Percentiles rank a stretch among this genome's conserved stretches.
These are phyloP conservation scores for Cyberlindnera euphorbiiphila DNA, from an alignment of 805 yeast species.

Conservation along the genomic window DNA sequence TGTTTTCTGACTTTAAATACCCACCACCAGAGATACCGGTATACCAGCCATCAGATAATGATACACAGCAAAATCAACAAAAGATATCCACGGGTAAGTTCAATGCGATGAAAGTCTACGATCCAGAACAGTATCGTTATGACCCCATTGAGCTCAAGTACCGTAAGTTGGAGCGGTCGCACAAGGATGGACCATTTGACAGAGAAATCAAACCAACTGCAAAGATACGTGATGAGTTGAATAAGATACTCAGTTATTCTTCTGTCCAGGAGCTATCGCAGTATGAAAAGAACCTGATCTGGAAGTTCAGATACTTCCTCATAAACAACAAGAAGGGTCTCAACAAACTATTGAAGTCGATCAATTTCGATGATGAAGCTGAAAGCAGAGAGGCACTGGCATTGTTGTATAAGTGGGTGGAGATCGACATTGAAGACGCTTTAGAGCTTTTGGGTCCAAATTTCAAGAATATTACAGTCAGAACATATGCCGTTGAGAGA, in stretches of 20 bases:
- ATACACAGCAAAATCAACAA: constrained; percentile 20
- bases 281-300: constrained; percentile 78
- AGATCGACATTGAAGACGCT: constrained; percentile 79
- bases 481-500: constrained; percentile 86
- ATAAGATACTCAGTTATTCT: constrained; percentile 66
- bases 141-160: constrained; percentile 90
- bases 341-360: constrained; percentile 81
- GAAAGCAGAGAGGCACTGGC: constrained; percentile 80
- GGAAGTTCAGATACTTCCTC: constrained; percentile 86
- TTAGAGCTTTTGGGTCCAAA: constrained; percentile 79
- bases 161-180: constrained; percentile 78
- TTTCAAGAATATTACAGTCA: constrained; percentile 66
- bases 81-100: constrained; percentile 31
- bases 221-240: constrained; percentile 68
- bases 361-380: constrained; percentile 80
- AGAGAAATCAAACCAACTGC: constrained; percentile 87
- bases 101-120: constrained; percentile 45
- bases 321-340: constrained; percentile 64
- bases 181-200: constrained; percentile 72
- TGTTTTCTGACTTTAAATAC: constrained; percentile 56
- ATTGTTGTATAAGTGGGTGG: constrained; percentile 64
- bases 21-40: constrained; percentile 32
- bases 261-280: constrained; percentile 79
- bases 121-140: constrained; percentile 61
- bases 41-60: constrained; percentile 43